Evolutionary conservation across 2,329 filamentous ascomycete genomes (phyloP).

Genomic region (Colletotrichum magnum): DNA sequence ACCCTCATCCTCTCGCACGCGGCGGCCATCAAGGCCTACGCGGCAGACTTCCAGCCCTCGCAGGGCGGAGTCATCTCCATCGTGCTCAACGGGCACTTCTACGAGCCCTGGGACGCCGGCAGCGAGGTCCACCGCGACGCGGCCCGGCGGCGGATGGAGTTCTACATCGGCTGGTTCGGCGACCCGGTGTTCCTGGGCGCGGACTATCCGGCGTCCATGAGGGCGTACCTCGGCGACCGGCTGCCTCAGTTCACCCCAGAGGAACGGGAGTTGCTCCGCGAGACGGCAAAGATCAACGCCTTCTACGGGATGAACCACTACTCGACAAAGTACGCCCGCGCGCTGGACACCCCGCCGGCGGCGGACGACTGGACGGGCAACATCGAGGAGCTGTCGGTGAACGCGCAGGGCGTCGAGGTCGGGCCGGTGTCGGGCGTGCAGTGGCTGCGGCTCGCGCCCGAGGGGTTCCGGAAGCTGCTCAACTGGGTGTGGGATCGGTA

Average conservation of each 20-base stretch:
- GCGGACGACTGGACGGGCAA: slow-evolving; percentile 47
- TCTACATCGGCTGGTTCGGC: slow-evolving; percentile 57
- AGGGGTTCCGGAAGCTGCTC: slow-evolving; percentile 49
- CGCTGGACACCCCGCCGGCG: slow-evolving; percentile 43
- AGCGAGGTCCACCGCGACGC: slow-evolving; percentile 48
- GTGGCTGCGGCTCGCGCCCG: slow-evolving; percentile 42
- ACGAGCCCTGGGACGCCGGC: slow-evolving; percentile 52
- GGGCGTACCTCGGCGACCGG: slow-evolving; percentile 48
- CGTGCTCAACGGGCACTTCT: slow-evolving; percentile 55
- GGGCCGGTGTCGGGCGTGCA: slow-evolving; percentile 19
- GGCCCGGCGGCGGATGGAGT: slow-evolving; percentile 52
- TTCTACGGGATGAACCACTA: slow-evolving; percentile 61
- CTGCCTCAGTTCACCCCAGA: slow-evolving; percentile 48
- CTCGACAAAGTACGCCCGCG: slow-evolving; percentile 52
- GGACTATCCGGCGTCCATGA: slow-evolving; percentile 44
- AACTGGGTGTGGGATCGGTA: slow-evolving; percentile 45
- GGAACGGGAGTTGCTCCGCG: slow-evolving; percentile 46
- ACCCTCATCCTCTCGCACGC: slow-evolving; percentile 54
- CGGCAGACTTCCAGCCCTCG: slow-evolving; percentile 47
- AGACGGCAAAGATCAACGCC: slow-evolving; percentile 45
- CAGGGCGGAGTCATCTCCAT: slow-evolving; percentile 53
- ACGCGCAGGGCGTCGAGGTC: slow-evolving; percentile 47
- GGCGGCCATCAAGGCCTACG: slow-evolving; percentile 50
- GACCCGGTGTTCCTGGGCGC: slow-evolving; percentile 52
- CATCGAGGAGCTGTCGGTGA: slow-evolving; percentile 42